Evolutionary conservation across 345 rosid species (phyloP).

Genomic region (Lagerstroemia speciosa): DNA sequence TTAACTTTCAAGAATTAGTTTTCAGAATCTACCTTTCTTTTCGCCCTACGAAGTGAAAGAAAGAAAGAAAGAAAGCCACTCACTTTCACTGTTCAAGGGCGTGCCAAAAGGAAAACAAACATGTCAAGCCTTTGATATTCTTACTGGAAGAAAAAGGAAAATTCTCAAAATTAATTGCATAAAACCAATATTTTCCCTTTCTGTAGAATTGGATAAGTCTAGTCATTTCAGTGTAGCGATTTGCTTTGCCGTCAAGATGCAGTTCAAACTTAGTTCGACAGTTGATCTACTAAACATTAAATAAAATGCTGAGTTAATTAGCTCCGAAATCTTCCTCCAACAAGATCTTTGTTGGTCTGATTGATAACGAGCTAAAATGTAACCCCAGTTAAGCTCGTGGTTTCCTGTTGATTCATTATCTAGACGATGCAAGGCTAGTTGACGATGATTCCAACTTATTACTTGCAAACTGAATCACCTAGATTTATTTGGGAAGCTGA

Average conservation of each 20-base stretch:
- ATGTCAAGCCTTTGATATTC: neutral
- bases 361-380: neutral
- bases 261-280: neutral
- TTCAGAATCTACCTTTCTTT: neutral
- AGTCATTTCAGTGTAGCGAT: no score
- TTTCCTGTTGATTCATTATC: no score
- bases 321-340: neutral
- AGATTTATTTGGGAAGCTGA: no score
- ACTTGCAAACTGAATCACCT: neutral
- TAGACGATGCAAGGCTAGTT: no score
- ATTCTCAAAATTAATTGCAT: neutral
- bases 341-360: neutral
- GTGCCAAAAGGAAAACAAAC: slow-evolving; percentile 3
- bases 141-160: neutral
- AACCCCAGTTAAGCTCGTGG: no score
- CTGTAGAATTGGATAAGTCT: neutral
- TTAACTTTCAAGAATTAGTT: neutral
- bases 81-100: neutral
- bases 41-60: slow-evolving; percentile 4
- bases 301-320: no score
- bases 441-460: no score
- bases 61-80: neutral
- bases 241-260: neutral
- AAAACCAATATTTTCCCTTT: neutral
- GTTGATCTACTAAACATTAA: neutral